phyloP scores from a whole-genome alignment of 139 green algal species.

The Yamagishiella unicocca region DNA sequence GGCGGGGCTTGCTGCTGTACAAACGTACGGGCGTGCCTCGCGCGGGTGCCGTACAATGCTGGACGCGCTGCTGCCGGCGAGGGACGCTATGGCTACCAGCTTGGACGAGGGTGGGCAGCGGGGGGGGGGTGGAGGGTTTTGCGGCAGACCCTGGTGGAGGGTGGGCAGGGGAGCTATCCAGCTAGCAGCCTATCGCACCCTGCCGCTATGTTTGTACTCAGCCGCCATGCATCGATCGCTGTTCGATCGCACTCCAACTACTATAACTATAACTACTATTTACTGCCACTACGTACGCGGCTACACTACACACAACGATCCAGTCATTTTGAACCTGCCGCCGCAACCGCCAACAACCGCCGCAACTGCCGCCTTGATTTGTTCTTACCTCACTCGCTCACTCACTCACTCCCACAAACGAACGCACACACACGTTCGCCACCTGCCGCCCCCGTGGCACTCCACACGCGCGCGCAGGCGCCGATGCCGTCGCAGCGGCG shows the following conservation, averaged over 20 bases:
- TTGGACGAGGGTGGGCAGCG: constrained; percentile 1
- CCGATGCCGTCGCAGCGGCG: not conserved
- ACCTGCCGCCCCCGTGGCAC: no score
- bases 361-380: no score
- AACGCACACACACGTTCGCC: no score
- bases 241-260: not conserved
- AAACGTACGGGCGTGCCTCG: constrained; percentile 78
- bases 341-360: no score
- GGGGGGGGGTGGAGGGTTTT: not conserved
- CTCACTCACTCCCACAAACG: no score
- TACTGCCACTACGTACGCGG: not conserved
- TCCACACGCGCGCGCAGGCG: constrained; percentile 5
- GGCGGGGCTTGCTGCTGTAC: constrained; percentile 67
- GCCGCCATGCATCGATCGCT: not conserved
- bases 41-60: constrained; percentile 85
- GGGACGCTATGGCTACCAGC: constrained; percentile 42
- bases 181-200: not conserved
- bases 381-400: no score
- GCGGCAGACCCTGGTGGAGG: no score
- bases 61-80: constrained; percentile 80
- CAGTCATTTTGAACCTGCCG: no score
- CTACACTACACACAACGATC: no score
- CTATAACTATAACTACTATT: not conserved
- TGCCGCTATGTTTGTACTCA: not conserved
- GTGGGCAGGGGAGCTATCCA: not conserved